Evolutionary conservation across 2,329 filamentous ascomycete species (phyloP), one percentile per base, ranked within the genome.

Genomic region (Colletotrichum sp.): DNA sequence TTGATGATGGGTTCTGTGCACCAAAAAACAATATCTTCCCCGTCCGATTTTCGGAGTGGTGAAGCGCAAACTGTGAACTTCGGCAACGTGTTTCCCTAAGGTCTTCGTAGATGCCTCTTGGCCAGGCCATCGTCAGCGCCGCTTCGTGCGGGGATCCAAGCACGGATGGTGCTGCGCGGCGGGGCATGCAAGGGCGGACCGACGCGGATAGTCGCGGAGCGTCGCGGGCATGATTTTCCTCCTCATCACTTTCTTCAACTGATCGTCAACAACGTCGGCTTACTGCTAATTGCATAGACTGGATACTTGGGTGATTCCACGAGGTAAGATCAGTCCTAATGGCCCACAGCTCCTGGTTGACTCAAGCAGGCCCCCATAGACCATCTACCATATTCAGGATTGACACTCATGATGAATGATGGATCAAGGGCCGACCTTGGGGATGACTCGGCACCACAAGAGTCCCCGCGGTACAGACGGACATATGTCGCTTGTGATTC

Each of bases 401-500:
- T 28, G 26, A 59, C 14, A 16, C 26, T 26, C 12, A 68, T 24
- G 43, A 68, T 59, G 65, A 39, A 8, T 43, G 39, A 12, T 24
- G 64, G 21, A 52, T 14, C 26, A 39, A 52, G n/a, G 16, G 13
- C 43, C 48, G 48, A n/a, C 14, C 57, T 13, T 9, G 24, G 14
- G 18, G 24, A 3, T 30, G 68, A 16, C 10, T 26, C 36, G 26
- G 32, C 21, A 24, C 28, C 10, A 13, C 34, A 34, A 9, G 60
- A 34, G 13, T 36, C 68, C 16, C 68, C 68, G 16, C 61, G 60
- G 5, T 65, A 67, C 28, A 77, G 69, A 30, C 61, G 75, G 26
- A 74, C 68, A 1, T 77, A 77, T 28, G 72, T 77, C 34, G 75
- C 72, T 14, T 77, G 75, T 65, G 75, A 72, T 68, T 72, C 72